Conservation (phyloP, 208 protist genomes). For the Wallacemonas sp. region DNA sequence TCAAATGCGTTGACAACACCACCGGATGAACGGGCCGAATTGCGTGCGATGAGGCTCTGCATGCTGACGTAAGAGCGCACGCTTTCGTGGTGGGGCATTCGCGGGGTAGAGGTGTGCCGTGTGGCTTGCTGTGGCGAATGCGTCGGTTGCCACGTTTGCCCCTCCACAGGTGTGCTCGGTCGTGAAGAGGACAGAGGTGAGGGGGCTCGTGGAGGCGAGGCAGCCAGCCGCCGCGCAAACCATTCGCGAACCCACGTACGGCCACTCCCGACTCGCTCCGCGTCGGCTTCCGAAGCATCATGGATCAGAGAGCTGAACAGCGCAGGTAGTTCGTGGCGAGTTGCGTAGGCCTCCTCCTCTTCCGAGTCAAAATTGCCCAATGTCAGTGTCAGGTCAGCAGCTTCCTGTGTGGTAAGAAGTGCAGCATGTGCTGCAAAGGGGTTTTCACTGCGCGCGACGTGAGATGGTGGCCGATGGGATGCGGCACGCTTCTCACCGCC, state of each 20-base stretch:
- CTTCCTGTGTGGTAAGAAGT: too few relatives aligned
- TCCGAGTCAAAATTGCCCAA: neutral
- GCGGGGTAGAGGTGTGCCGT: too few relatives aligned
- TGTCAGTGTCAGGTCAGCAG: neutral
- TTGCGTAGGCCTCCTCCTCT: constrained; percentile 4
- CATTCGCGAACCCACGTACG: neutral
- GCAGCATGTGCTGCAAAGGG: too few relatives aligned
- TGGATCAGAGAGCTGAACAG: constrained; percentile 1
- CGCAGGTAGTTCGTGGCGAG: neutral
- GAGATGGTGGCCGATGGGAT: too few relatives aligned
- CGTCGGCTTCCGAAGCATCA: neutral
- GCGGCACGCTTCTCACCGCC: neutral
- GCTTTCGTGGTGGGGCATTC: too few relatives aligned
- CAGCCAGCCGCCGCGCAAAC: neutral
- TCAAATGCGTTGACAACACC: neutral
- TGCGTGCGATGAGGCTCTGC: neutral
- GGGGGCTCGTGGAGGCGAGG: neutral
- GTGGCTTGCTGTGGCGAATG: too few relatives aligned
- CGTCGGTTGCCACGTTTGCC: too few relatives aligned
- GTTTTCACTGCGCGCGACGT: too few relatives aligned
- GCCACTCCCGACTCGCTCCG: neutral
- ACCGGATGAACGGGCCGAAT: neutral
- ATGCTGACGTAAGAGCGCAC: neutral
- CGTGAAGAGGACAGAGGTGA: too few relatives aligned
- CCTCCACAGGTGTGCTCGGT: too few relatives aligned